Base-by-base conservation (phyloP, 805 yeast genomes). In the Lachancea meyersii region DNA sequence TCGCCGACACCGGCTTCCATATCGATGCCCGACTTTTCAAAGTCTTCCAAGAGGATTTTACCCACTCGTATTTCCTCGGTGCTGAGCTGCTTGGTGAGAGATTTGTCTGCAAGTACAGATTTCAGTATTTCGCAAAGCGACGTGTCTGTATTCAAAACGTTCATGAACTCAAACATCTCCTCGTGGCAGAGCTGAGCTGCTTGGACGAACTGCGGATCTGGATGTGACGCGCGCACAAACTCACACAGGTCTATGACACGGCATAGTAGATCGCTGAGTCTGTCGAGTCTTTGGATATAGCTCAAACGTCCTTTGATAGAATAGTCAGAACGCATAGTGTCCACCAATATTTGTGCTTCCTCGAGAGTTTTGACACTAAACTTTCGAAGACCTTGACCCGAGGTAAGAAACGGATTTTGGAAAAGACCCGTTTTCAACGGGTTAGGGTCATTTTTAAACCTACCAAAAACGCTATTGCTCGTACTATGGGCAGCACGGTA, bases 201-300 rank as follows among this genome's bases (percentile, higher is more conserved):
- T 31, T 71, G 71, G 9, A 83, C 72, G 72, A 86, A 87, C 14
- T 68, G 63, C 38, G 68, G 68, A 49, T 80, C 75, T 1, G 97
- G 97, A 58, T 91, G 97, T 1, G 82, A 80, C 19, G 87, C 88
- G 36, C 97, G 69, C 22, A 93, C 78, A 65, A 91, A 91, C 53
- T 89, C 97, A 28, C 96, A 91, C 38, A 91, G 73, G 63, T 93
- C 98, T 31, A 93, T 89, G 5, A 87, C 97, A 44, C 95, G 76
- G 59, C 98, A 93, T 23, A 93, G 64, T 22, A 83, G 76, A 58
- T 93, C 97, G 55, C 95, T 84, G 31, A 93, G 65, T 50, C 87
- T 77, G 58, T 93, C 98, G 49, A 93, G 67, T 40, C 79, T 77
- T 33, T 76, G 58, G 41, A 91, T 75, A 41, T 77, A 86, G 4